Evolutionary conservation across 2,329 filamentous ascomycete genomes (phyloP).

Genomic region (Xylaria arbuscula): DNA sequence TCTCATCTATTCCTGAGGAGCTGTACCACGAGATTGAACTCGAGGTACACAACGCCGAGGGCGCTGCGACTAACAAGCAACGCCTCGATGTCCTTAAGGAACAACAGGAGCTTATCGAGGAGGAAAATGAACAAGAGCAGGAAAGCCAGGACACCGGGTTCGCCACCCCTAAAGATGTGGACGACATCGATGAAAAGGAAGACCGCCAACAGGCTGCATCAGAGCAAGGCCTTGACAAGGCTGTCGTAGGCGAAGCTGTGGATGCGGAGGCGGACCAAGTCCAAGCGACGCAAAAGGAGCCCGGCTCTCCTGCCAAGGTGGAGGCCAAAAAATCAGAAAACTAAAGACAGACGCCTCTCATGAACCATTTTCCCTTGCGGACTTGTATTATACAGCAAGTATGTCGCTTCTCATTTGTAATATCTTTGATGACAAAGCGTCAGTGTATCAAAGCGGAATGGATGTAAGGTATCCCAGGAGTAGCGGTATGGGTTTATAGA

Average conservation of each 20-base stretch:
- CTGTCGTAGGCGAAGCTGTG: slow-evolving; percentile 64
- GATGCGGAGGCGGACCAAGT: slow-evolving; percentile 62
- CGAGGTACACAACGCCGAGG: slow-evolving; percentile 96
- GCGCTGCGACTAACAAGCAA: slow-evolving; percentile 98
- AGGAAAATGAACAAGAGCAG: slow-evolving; percentile 93
- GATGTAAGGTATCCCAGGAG: slow-evolving; percentile 37
- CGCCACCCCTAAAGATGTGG: slow-evolving; percentile 82
- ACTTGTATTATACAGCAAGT: slow-evolving; percentile 33
- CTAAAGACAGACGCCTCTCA: slow-evolving; percentile 30
- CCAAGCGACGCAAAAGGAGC: slow-evolving; percentile 24
- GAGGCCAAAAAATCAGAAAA: slow-evolving; percentile 37
- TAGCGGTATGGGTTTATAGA: slow-evolving; percentile 40
- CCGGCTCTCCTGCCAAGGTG: slow-evolving; percentile 22
- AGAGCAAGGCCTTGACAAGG: slow-evolving; percentile 59
- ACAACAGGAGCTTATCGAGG: slow-evolving; percentile 96
- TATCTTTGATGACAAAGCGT: slow-evolving; percentile 34
- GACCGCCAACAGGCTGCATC: slow-evolving; percentile 69
- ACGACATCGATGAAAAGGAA: slow-evolving; percentile 96
- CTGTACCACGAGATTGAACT: slow-evolving; percentile 99
- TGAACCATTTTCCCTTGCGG: slow-evolving; percentile 18
- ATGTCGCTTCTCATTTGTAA: slow-evolving; percentile 48
- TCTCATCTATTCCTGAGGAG: slow-evolving; percentile 96
- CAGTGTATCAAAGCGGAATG: slow-evolving; percentile 44
- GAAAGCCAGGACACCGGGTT: slow-evolving; percentile 80
- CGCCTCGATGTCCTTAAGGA: slow-evolving; percentile 97